phyloP scores from a whole-genome alignment of 495 filamentous ascomycete genomes.

The Penicillium dipodomyicola region DNA sequence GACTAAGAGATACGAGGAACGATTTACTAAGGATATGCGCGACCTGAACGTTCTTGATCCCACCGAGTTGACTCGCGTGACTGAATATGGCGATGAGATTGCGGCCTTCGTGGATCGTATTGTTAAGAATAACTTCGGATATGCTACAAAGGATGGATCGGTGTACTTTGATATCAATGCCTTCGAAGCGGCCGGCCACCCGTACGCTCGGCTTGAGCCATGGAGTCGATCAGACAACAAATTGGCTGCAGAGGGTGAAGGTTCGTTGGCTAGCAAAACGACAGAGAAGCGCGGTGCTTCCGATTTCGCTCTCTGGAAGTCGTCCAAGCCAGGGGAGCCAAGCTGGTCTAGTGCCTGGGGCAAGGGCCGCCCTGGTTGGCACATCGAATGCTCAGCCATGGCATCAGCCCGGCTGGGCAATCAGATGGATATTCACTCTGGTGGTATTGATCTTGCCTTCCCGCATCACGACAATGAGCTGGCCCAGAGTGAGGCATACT shows the following conservation, averaged over 20 bases:
- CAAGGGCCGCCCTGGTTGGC: constrained; percentile 86
- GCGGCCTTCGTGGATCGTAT: constrained; percentile 73
- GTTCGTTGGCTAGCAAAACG: constrained; percentile 67
- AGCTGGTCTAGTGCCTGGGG: constrained; percentile 88
- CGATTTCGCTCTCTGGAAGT: constrained; percentile 96
- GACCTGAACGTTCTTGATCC: constrained; percentile 83
- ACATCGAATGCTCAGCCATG: constrained; percentile 98
- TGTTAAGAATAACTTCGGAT: constrained; percentile 81
- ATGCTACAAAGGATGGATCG: constrained; percentile 73
- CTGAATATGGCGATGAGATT: constrained; percentile 84
- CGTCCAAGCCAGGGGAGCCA: constrained; percentile 87
- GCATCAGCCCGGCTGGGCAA: constrained; percentile 79
- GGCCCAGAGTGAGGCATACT: constrained; percentile 92
- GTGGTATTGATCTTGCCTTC: constrained; percentile 89
- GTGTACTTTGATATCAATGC: constrained; percentile 93
- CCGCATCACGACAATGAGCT: constrained; percentile 97
- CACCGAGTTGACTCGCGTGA: constrained; percentile 80
- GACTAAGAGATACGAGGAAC: constrained; percentile 75
- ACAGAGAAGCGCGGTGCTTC: constrained; percentile 66
- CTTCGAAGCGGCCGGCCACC: constrained; percentile 80
- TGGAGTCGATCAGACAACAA: constrained; percentile 82
- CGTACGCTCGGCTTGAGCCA: constrained; percentile 82
- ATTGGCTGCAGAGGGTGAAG: constrained; percentile 86
- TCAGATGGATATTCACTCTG: constrained; percentile 88
- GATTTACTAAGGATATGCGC: constrained; percentile 82